Evolutionary conservation across 2,329 filamentous ascomycete species (phyloP).

Genomic region (Didymosphaeria variabile): DNA sequence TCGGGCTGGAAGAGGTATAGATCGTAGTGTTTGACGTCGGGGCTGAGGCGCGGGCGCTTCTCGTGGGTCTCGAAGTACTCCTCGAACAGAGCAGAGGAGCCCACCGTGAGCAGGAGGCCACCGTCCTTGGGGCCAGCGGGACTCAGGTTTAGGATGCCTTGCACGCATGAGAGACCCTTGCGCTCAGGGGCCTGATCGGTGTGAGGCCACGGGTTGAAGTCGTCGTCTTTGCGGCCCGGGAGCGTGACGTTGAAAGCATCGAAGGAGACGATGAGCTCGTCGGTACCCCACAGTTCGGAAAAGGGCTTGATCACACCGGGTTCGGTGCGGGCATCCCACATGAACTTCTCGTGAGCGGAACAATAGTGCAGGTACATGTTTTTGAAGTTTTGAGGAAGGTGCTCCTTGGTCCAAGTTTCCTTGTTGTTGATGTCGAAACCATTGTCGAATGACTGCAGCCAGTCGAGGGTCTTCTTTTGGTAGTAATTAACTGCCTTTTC

Average conservation of each 20-base stretch:
- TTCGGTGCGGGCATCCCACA: constrained; percentile 53
- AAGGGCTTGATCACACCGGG: constrained; percentile 51
- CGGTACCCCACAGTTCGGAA: constrained; percentile 47
- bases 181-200: constrained; percentile 53
- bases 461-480: too few relatives aligned
- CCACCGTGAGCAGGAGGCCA: constrained; percentile 57
- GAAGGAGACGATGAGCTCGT: constrained; percentile 50
- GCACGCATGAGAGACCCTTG: constrained; percentile 54
- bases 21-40: too few relatives aligned
- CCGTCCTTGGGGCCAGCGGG: constrained; percentile 59
- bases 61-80: constrained; percentile 52
- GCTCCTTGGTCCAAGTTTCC: constrained; percentile 47
- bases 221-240: too few relatives aligned
- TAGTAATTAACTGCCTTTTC: too few relatives aligned
- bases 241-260: constrained; percentile 53
- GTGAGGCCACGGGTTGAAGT: constrained; percentile 51
- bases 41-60: too few relatives aligned
- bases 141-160: constrained; percentile 57
- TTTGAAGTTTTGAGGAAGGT: constrained; percentile 53
- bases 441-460: too few relatives aligned
- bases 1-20: constrained; percentile 27
- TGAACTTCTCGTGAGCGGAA: constrained; percentile 52
- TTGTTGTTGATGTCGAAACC: constrained; percentile 50
- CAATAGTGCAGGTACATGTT: constrained; percentile 55
- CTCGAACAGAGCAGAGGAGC: constrained; percentile 53